Conservation (phyloP, 129 eudicot genomes). For the Arctium lappa region DNA sequence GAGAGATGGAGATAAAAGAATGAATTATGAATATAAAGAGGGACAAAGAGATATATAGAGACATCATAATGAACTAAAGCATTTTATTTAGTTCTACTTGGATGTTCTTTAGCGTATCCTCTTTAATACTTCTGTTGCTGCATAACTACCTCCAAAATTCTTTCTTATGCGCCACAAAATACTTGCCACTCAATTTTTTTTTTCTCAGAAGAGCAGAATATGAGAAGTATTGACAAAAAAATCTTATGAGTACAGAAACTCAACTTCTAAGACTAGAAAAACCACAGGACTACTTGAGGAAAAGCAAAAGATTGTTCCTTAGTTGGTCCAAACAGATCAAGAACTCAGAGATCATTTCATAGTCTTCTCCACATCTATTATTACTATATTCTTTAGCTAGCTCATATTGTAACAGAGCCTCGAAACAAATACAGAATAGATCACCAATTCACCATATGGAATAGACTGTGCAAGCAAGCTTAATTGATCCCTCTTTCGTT, state of each 20-base stretch:
- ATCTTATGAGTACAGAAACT: neutral
- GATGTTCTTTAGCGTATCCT: neutral
- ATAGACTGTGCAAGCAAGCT: neutral
- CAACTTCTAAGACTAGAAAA: neutral
- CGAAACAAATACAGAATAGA: constrained; percentile 3
- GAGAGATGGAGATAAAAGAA: neutral
- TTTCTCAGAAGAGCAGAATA: neutral
- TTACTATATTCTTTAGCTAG: constrained; percentile 2
- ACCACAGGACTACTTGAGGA: neutral
- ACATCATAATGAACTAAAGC: neutral
- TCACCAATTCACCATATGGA: neutral
- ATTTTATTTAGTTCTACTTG: neutral
- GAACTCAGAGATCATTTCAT: neutral
- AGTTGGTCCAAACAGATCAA: neutral
- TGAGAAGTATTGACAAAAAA: neutral
- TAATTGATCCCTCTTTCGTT: neutral
- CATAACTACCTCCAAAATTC: neutral
- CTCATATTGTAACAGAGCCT: neutral
- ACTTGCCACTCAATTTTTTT: neutral
- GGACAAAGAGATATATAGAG: neutral
- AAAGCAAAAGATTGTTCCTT: neutral
- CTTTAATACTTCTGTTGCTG: neutral
- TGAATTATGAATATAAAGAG: neutral
- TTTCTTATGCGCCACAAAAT: neutral
- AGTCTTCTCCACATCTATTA: neutral